phyloP scores from a whole-genome alignment of 139 green algal species.

The Volvox africanus region DNA sequence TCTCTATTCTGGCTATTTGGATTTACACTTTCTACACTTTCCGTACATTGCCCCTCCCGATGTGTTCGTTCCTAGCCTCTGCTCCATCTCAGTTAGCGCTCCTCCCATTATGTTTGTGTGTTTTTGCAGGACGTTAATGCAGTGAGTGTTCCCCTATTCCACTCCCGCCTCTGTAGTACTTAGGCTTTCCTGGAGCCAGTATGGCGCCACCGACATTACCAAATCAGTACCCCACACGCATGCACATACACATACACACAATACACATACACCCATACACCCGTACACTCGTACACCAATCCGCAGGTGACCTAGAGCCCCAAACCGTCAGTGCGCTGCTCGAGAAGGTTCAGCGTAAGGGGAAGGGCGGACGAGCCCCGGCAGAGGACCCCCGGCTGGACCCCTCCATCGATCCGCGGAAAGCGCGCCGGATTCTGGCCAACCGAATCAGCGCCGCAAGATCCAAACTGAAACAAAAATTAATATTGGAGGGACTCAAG shows the following conservation, averaged over 20 bases:
- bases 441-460: constrained; percentile 79
- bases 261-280: neutral
- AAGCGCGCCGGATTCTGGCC: constrained; percentile 82
- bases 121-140: too few species aligned
- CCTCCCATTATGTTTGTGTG: too few species aligned
- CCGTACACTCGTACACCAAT: neutral
- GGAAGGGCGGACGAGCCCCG: constrained; percentile 83
- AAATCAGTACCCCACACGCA: neutral
- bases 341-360: constrained; percentile 53
- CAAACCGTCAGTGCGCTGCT: constrained; percentile 29
- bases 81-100: too few species aligned
- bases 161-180: too few species aligned
- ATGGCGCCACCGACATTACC: neutral
- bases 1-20: too few species aligned
- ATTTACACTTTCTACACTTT: too few species aligned
- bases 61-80: too few species aligned
- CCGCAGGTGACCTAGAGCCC: constrained; percentile 33
- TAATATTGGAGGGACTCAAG: constrained; percentile 51
- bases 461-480: constrained; percentile 87
- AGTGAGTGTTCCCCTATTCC: too few species aligned
- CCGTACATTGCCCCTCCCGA: too few species aligned
- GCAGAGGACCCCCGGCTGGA: constrained; percentile 84
- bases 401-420: constrained; percentile 82
- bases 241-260: neutral
- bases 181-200: too few species aligned